Conservation (phyloP, 129 eudicot genomes). For the carrot (Daucus carota) region DH1_v3.0 NC_030385.2:11089501-11090000, state of each 20-base stretch:
- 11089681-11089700: constrained; percentile 52
- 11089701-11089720: constrained; percentile 81
- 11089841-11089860: too few relatives aligned
- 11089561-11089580: too few relatives aligned
- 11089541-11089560: neutral
- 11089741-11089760: neutral
- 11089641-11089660: constrained; percentile 46
- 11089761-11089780: neutral
- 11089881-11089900: too few relatives aligned
- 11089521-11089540: neutral
- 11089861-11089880: too few relatives aligned
- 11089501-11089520: neutral
- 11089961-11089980: too few relatives aligned
- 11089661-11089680: constrained; percentile 63
- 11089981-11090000: neutral
- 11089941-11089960: too few relatives aligned
- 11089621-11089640: constrained; percentile 31
- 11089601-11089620: constrained; percentile 9
- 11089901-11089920: too few relatives aligned
- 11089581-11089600: neutral
- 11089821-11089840: too few relatives aligned
- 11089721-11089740: constrained; percentile 14
- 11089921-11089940: too few relatives aligned
- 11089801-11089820: neutral
- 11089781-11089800: neutral